Evolutionary conservation across 2,329 filamentous ascomycete species (phyloP).

Genomic region (Claviceps quebecensis): DNA sequence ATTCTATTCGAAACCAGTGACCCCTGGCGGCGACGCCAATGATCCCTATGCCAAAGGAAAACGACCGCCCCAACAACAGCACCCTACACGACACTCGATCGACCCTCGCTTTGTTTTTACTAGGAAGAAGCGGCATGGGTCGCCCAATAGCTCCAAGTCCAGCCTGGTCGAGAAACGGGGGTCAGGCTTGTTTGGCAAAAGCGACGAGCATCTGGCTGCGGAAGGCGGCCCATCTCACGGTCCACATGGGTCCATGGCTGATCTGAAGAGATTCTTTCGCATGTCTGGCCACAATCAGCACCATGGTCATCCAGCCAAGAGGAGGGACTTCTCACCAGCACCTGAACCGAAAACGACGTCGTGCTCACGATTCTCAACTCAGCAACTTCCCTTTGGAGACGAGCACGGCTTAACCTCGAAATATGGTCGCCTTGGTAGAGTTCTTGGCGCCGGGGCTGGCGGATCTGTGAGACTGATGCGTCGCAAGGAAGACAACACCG

Average conservation of each 20-base stretch:
- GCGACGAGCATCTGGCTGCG: conserved; percentile 19
- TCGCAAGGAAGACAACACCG: conserved; percentile 77
- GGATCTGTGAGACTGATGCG: conserved; percentile 92
- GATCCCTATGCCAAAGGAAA: conserved; percentile 80
- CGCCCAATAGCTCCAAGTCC: conserved; percentile 38
- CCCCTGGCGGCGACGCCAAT: conserved; percentile 64
- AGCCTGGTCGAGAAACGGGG: conserved; percentile 41
- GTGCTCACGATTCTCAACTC: conserved; percentile 28
- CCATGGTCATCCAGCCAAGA: conserved; percentile 50
- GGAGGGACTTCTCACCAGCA: conserved; percentile 51
- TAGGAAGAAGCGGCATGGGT: conserved; percentile 52
- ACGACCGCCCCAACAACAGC: conserved; percentile 54
- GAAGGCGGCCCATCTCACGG: conserved; percentile 14
- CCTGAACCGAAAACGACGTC: conserved; percentile 36
- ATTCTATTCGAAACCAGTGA: conserved; percentile 60
- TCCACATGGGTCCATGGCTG: conserved; percentile 70
- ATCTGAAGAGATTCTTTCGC: conserved; percentile 94
- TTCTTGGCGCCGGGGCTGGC: conserved; percentile 84
- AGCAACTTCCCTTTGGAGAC: conserved; percentile 78
- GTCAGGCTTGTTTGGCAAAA: conserved; percentile 25
- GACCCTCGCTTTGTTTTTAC: conserved; percentile 79
- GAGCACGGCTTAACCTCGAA: conserved; percentile 83
- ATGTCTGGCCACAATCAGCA: conserved; percentile 56
- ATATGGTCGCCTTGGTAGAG: conserved; percentile 90
- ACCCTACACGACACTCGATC: conserved; percentile 46